A percentile compares a stretch with the other conserved stretches of the same genome.
These are phyloP conservation scores for Rhynchospora tenuis DNA, from an alignment of 176 grass and related monocot species.

Conservation along the genomic window DNA sequence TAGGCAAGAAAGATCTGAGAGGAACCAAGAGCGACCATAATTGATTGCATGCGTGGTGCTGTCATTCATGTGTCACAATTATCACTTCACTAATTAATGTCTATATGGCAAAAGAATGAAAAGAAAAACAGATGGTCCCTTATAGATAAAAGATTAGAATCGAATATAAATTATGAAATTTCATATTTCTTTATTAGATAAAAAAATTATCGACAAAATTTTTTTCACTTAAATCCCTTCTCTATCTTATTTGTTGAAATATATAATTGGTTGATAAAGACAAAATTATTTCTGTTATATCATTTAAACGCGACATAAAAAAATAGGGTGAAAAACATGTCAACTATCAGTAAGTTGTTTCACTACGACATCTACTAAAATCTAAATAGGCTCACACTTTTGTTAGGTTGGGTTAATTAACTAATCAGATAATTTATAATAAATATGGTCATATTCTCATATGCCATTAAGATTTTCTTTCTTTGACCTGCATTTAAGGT, in stretches of 20 bases:
- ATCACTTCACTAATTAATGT: background rate
- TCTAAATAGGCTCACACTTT: too few species aligned
- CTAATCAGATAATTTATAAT: background rate
- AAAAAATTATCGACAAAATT: background rate
- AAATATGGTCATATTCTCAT: background rate
- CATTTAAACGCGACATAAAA: too few species aligned
- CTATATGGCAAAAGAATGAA: background rate
- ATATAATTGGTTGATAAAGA: too few species aligned
- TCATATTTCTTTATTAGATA: too few species aligned
- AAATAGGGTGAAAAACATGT: too few species aligned
- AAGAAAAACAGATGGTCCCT: background rate
- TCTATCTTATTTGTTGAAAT: background rate
- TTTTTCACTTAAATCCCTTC: background rate
- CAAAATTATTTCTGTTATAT: background rate
- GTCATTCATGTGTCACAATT: background rate
- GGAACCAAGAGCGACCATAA: background rate
- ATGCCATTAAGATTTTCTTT: background rate
- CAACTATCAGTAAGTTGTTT: too few species aligned
- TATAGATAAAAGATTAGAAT: too few species aligned
- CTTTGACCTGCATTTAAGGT: background rate
- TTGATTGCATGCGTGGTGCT: background rate
- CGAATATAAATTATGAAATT: too few species aligned
- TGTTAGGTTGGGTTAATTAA: background rate
- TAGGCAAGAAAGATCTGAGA: conserved; percentile 12
- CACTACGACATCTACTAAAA: too few species aligned